phyloP scores from a whole-genome alignment of 108 stramenopile genomes.

The Cyclotella choctawhatcheeana region DNA sequence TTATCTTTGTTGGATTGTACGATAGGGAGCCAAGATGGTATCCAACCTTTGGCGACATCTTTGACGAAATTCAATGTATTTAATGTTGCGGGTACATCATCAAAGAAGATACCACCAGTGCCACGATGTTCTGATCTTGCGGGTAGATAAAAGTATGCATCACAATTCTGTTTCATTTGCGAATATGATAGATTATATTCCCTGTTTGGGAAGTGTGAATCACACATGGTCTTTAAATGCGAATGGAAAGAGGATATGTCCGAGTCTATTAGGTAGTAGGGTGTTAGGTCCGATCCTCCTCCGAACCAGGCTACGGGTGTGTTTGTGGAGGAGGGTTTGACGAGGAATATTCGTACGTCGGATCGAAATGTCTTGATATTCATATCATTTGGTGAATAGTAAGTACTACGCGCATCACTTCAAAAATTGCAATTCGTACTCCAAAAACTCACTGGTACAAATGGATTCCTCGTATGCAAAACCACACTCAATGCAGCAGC shows the following conservation, averaged over 20 bases:
- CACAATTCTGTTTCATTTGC: constrained; percentile 79
- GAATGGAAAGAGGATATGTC: constrained; percentile 85
- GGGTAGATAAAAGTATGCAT: constrained; percentile 95
- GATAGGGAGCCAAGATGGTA: constrained; percentile 92
- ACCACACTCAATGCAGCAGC: constrained; percentile 94
- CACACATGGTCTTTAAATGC: constrained; percentile 65
- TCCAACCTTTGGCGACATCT: constrained; percentile 84
- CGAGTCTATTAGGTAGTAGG: constrained; percentile 88
- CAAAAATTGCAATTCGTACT: background rate
- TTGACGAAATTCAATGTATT: constrained; percentile 63
- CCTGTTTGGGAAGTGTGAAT: constrained; percentile 53
- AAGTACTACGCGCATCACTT: too few relatives aligned
- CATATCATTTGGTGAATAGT: background rate
- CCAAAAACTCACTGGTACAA: constrained; percentile 52
- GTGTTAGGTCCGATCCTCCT: constrained; percentile 91
- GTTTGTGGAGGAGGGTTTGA: constrained; percentile 27
- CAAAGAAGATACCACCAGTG: constrained; percentile 95
- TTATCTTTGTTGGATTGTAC: constrained; percentile 56
- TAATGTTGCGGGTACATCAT: constrained; percentile 77
- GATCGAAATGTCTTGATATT: constrained; percentile 78
- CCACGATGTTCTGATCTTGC: constrained; percentile 92
- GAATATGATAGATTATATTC: constrained; percentile 57
- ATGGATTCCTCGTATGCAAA: constrained; percentile 75
- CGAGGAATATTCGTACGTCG: constrained; percentile 89
- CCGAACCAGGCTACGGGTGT: constrained; percentile 68